Evolutionary conservation across 805 yeast genomes (phyloP), one percentile per base, ranked within the genome.

Genomic region (Debaryomyces prosopidis): DNA sequence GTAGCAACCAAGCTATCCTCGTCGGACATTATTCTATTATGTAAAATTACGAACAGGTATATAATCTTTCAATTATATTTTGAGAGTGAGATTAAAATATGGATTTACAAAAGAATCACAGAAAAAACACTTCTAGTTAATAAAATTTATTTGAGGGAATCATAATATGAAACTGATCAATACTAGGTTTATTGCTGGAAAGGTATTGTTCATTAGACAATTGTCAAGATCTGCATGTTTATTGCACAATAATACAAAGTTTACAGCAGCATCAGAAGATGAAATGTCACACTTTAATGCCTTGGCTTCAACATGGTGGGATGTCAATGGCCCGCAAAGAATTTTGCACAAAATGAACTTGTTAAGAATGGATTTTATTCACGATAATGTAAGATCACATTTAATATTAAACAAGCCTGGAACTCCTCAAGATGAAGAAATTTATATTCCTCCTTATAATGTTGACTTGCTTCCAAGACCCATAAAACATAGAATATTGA

Each of bases 301-400:
- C 28, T 73, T 94, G 37, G 99, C 99, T 1, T 74, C 85, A n/a
- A 67, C 89, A n/a, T 94, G 99, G 99, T 94, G 99, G 99, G 96
- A 94, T 56, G 82, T 87, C 11, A 68, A 83, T 51, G 99, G 99
- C 0, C 86, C 97, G 1, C 98, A 94, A 62, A 72, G 99, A 33
- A 88, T 94, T 44, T 76, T 94, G 36, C 98, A 94, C 67, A 87
- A 90, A 67, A 92, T 94, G 99, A 94, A 94, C 62, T 71, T 89
- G 40, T 73, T 89, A 43, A 72, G 99, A 51, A 78, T 92, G 86
- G 97, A 90, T 62, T 94, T 90, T 60, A 82, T 94, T 40, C 81
- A 79, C 50, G 77, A 77, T 3, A 84, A 83, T 0, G 68, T 92
- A 20, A 68, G 71, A 51, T 51, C 57, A 6, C 69, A 76, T 45